Conservation (phyloP, 768 basidiomycete species). For the Mycena galopus region DNA sequence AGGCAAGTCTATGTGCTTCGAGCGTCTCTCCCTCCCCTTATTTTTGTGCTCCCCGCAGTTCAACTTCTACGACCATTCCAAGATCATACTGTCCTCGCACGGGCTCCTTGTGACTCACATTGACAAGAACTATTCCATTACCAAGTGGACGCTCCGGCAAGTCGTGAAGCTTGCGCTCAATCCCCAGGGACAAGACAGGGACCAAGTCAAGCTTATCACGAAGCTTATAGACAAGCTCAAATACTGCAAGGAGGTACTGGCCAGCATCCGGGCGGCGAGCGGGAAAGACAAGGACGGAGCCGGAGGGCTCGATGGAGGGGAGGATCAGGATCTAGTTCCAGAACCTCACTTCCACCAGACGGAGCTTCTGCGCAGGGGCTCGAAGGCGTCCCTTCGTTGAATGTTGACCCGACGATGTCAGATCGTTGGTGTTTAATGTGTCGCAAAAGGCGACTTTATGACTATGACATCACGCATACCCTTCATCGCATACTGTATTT, state of each 20-base stretch:
- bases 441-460: constrained; percentile 36
- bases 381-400: constrained; percentile 42
- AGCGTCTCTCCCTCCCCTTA: constrained; percentile 10
- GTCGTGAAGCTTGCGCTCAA: constrained; percentile 70
- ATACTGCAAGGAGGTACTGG: constrained; percentile 88
- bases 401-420: constrained; percentile 32
- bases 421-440: constrained; percentile 35
- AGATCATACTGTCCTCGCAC: constrained; percentile 87
- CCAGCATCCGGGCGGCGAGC: constrained; percentile 75
- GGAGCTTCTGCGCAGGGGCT: constrained; percentile 37
- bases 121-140: constrained; percentile 87
- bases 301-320: constrained; percentile 40
- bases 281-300: constrained; percentile 46
- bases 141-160: constrained; percentile 78
- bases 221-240: constrained; percentile 83
- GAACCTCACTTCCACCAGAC: constrained; percentile 28
- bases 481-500: constrained; percentile 32
- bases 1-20: constrained; percentile 65
- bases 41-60: constrained; percentile 67
- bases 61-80: constrained; percentile 99
- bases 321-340: constrained; percentile 22
- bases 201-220: constrained; percentile 71
- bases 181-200: constrained; percentile 57
- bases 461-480: constrained; percentile 20
- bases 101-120: constrained; percentile 90